Base-by-base conservation (phyloP, 202 grass and related monocot genomes). In the Sporobolus alterniflorus region DNA sequence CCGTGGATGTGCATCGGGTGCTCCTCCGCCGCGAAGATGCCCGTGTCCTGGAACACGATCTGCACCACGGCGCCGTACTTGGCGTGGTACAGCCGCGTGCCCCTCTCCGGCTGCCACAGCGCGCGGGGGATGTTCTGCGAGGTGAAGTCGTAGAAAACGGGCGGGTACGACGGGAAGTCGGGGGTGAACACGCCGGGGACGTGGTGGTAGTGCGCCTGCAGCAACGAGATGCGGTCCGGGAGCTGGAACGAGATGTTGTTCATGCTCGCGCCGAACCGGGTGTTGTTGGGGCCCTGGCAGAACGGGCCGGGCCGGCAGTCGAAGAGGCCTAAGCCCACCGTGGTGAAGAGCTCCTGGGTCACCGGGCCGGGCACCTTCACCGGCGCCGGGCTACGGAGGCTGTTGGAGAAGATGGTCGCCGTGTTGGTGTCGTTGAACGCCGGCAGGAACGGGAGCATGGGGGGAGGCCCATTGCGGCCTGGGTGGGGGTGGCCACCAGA, bases 1-100 rank as follows among this genome's bases (percentile, higher is more conserved):
- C 96, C 96, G 22, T 98, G 96, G 77, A 98, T 73, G 88, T 98
- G 96, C 93, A 94, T 98, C 1, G 93, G 96, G 83, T 98, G 96
- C 79, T 98, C 96, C 63, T 94, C 93, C 0, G 85, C 70, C 14
- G 60, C 64, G 47, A 98, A 87, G 41, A 98, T 92, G 79, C 89
- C 88, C 16, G 96, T 98, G 79, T 90, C 96, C 84, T 98, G 93
- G 41, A 99, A 79, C 57, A 96, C 91, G 0, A 99, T 70, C 76
- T 99, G 91, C 85, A 96, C 83, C 70, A 84, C 91, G 2, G 89
- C 87, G 64, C 93, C 96, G 73, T 83, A 96, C 90, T 52, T 88
- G 33, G 94, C 14, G 42, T 46, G 86, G 87, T 83, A 89, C 34
- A 94, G 64, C 69, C 33, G 64, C 11, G 96, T 99, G 51, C 85